Evolutionary conservation across 2,329 filamentous ascomycete species (phyloP).

Genomic region (Chlorencoelia australis): DNA sequence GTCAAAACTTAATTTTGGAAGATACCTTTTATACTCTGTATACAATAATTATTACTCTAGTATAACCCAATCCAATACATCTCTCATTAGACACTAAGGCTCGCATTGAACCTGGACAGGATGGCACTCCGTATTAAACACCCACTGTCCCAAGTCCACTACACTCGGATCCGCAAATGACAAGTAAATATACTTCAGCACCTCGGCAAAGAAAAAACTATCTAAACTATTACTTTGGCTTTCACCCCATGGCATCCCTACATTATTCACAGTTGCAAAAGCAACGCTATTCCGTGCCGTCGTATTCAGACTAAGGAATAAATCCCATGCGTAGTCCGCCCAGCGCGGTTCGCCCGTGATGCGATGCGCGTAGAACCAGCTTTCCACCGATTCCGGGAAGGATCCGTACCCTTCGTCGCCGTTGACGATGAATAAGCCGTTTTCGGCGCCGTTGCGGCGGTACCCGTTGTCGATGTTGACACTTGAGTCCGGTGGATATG

Average conservation of each 20-base stretch:
- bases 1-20: no score
- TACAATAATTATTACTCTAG: no score
- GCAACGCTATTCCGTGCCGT: slow-evolving; percentile 53
- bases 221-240: slow-evolving; percentile 58
- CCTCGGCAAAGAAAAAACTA: slow-evolving; percentile 77
- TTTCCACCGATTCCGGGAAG: slow-evolving; percentile 69
- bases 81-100: no score
- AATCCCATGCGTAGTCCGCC: slow-evolving; percentile 72
- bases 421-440: slow-evolving; percentile 38
- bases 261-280: slow-evolving; percentile 53
- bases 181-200: slow-evolving; percentile 70
- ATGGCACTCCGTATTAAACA: slow-evolving; percentile 13
- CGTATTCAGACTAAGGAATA: slow-evolving; percentile 54
- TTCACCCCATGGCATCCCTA: slow-evolving; percentile 51
- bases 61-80: no score
- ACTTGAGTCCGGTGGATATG: slow-evolving; percentile 21
- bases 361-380: slow-evolving; percentile 74
- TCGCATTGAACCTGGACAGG: slow-evolving; percentile 6
- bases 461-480: slow-evolving; percentile 37
- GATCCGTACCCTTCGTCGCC: slow-evolving; percentile 45
- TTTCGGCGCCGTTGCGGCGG: slow-evolving; percentile 58
- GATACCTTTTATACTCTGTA: no score
- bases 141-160: slow-evolving; percentile 50
- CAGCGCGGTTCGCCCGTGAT: slow-evolving; percentile 64
- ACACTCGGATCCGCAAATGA: slow-evolving; percentile 58